Conservation (phyloP, 768 basidiomycete species). For the Pulveroboletus sp. region DNA sequence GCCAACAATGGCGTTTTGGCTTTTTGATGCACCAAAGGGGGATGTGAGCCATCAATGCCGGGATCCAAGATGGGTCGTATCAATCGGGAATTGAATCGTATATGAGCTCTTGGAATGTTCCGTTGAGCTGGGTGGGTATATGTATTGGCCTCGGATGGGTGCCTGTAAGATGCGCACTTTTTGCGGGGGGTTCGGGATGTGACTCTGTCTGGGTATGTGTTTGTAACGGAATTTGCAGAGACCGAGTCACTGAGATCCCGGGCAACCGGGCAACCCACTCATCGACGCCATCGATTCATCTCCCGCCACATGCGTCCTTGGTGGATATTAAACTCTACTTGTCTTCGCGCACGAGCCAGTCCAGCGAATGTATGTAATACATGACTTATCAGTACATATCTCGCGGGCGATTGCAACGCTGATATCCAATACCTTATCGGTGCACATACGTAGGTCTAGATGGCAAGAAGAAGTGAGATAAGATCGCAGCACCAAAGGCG, state of each 20-base stretch:
- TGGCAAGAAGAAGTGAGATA: neutral
- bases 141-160: neutral
- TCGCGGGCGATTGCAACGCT: neutral
- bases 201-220: no score
- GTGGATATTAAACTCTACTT: no score
- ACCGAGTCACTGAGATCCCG: no score
- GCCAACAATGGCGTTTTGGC: conserved; percentile 4
- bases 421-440: conserved; percentile 21
- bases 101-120: neutral
- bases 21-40: neutral
- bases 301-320: no score
- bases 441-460: no score
- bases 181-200: neutral
- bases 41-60: neutral
- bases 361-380: neutral
- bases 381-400: neutral
- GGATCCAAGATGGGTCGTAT: no score
- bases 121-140: neutral
- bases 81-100: no score
- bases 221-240: no score
- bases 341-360: no score
- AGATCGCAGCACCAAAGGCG: neutral
- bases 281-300: no score
- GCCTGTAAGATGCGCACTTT: neutral
- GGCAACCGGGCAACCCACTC: no score